Evolutionary conservation across 2,329 filamentous ascomycete genomes (phyloP).

Genomic region (Chlorencoelia australis): DNA sequence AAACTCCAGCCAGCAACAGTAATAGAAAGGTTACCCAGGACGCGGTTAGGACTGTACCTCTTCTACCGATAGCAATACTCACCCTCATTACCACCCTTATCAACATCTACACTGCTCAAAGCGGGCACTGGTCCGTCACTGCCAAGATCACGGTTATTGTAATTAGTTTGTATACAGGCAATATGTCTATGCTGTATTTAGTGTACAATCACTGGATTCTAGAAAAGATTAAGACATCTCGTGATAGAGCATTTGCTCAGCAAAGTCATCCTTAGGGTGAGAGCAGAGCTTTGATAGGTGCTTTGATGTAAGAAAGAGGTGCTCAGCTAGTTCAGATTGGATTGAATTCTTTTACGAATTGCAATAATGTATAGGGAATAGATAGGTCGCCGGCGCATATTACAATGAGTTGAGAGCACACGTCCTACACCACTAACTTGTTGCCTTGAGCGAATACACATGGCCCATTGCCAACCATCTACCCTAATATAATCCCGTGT

Average conservation of each 20-base stretch:
- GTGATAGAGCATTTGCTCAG: constrained; percentile 4
- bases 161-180: constrained; percentile 6
- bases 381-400: not conserved
- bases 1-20: constrained; percentile 3
- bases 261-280: not conserved
- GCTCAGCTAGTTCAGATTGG: constrained; percentile 1
- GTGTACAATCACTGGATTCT: constrained; percentile 9
- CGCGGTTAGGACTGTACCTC: constrained; percentile 1
- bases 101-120: constrained; percentile 10
- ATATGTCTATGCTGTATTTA: constrained; percentile 6
- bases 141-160: constrained; percentile 9
- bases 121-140: constrained; percentile 8
- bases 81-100: constrained; percentile 10
- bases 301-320: constrained; percentile 2
- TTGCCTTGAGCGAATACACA: no score
- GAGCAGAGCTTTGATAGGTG: constrained; percentile 2
- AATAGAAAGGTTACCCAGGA: constrained; percentile 4
- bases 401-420: no score
- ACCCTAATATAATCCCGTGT: no score
- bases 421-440: no score
- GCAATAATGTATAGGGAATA: not conserved
- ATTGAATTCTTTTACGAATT: constrained; percentile 4
- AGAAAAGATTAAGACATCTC: constrained; percentile 6
- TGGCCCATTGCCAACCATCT: no score
- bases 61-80: constrained; percentile 2